A percentile compares a stretch with the other conserved stretches of the same genome.
phyloP scores from a whole-genome alignment of 176 grass and related monocot species.

The Elymus sibiricus region DNA sequence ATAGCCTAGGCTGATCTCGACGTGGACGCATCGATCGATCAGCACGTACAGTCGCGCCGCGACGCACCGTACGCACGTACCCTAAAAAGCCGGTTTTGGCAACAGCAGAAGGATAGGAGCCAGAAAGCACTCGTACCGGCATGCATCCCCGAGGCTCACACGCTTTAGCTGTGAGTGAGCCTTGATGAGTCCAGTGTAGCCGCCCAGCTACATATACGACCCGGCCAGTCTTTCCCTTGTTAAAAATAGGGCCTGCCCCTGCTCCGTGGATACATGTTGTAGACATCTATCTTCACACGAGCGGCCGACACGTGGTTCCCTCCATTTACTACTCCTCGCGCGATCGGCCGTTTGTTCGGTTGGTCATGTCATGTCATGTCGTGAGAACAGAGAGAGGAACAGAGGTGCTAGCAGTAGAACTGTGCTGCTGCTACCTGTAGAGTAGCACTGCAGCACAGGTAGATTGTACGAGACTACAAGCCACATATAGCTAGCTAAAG shows the following conservation, averaged over 20 bases:
- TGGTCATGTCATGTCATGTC: constrained; percentile 22
- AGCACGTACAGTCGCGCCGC: neutral
- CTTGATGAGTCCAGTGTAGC: neutral
- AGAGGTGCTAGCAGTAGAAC: neutral
- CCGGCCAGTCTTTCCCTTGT: neutral
- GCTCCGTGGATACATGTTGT: neutral
- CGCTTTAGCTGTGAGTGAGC: constrained; percentile 14
- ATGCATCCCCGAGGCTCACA: neutral
- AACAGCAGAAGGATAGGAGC: constrained; percentile 25
- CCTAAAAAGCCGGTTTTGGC: constrained; percentile 14
- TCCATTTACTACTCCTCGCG: neutral
- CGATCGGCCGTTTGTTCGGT: constrained; percentile 17
- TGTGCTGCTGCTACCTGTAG: neutral
- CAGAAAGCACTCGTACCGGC: constrained; percentile 25
- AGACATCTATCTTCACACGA: neutral
- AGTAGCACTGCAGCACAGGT: neutral
- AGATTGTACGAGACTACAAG: neutral
- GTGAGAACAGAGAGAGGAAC: neutral
- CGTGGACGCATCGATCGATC: neutral
- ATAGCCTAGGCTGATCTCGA: neutral
- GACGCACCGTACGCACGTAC: neutral
- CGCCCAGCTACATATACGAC: neutral
- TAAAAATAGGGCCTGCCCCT: constrained; percentile 13
- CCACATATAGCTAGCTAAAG: neutral
- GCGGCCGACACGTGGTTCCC: constrained; percentile 17